phyloP scores from a whole-genome alignment of 352 stramenopile genomes.

The Pythium pectinolyticum region DNA sequence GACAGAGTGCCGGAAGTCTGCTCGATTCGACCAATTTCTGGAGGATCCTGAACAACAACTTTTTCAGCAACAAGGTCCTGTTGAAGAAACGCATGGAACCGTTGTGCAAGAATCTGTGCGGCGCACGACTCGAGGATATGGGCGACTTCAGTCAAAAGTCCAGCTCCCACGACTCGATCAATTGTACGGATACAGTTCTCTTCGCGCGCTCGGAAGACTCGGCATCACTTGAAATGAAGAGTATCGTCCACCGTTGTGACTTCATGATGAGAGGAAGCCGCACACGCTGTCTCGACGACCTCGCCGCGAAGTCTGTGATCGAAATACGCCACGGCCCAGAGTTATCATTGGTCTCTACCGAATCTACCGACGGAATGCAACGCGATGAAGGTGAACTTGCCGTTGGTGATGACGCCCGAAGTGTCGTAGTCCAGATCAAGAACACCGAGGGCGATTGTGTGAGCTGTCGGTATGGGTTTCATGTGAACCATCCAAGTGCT shows the following conservation, averaged over 20 bases:
- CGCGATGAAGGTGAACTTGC: background rate
- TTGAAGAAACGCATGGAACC: conserved; percentile 75
- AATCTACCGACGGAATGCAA: background rate
- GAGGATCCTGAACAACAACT: conserved; percentile 66
- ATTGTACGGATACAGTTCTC: conserved; percentile 65
- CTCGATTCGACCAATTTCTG: conserved; percentile 84
- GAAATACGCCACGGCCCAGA: conserved; percentile 41
- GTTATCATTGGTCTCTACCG: background rate
- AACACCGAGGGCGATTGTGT: conserved; percentile 18
- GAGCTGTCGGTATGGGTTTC: conserved; percentile 22
- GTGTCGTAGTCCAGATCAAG: conserved; percentile 22
- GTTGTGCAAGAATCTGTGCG: conserved; percentile 64
- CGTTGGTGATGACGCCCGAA: background rate
- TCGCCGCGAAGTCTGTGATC: conserved; percentile 45
- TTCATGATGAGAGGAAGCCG: conserved; percentile 77
- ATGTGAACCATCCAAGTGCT: background rate
- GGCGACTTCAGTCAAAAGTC: conserved; percentile 46
- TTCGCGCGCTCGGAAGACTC: conserved; percentile 48
- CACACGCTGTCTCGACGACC: conserved; percentile 58
- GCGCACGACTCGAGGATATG: conserved; percentile 67
- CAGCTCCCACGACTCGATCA: conserved; percentile 42
- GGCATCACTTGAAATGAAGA: conserved; percentile 46
- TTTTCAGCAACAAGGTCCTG: conserved; percentile 62
- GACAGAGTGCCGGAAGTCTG: conserved; percentile 58
- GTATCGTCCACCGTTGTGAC: conserved; percentile 72